These are phyloP conservation scores for Aleurites moluccanus DNA, from an alignment of 441 rosid species.

Conservation along the genomic window DNA sequence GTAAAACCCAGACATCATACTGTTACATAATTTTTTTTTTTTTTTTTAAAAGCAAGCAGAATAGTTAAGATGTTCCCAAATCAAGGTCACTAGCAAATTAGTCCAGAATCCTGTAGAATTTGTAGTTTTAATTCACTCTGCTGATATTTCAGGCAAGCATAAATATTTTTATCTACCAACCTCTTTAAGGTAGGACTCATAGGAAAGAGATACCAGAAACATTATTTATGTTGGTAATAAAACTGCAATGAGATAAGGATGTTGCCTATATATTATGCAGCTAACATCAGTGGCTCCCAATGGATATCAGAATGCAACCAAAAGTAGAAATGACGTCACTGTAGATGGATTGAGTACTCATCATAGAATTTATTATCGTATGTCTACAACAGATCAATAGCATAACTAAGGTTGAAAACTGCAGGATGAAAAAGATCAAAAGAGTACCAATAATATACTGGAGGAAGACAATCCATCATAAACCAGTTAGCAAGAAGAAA, in stretches of 20 bases:
- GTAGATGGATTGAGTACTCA: background rate
- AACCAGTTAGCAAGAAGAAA: background rate
- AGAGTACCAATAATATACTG: background rate
- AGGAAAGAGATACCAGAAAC: background rate
- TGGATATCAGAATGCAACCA: background rate
- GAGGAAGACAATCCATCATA: background rate
- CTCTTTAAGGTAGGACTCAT: background rate
- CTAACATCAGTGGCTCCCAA: background rate
- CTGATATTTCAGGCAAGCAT: background rate
- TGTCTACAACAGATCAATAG: background rate
- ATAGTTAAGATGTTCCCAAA: background rate
- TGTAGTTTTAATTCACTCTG: background rate
- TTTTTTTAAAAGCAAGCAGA: too few species aligned
- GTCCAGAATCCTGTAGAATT: background rate
- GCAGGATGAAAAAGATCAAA: background rate
- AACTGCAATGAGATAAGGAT: background rate
- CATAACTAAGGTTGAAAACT: background rate
- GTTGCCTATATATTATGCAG: background rate
- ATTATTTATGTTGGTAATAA: background rate
- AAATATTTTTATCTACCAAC: background rate
- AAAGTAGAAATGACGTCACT: background rate
- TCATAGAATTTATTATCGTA: background rate
- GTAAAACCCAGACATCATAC: background rate
- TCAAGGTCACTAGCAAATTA: slow-evolving; percentile 1
- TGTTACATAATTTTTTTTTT: too few species aligned